A percentile compares a stretch with the other conserved stretches of the same genome.
phyloP scores from a whole-genome alignment of 2,329 filamentous ascomycete species.

The Plectosphaerella plurivora region DNA sequence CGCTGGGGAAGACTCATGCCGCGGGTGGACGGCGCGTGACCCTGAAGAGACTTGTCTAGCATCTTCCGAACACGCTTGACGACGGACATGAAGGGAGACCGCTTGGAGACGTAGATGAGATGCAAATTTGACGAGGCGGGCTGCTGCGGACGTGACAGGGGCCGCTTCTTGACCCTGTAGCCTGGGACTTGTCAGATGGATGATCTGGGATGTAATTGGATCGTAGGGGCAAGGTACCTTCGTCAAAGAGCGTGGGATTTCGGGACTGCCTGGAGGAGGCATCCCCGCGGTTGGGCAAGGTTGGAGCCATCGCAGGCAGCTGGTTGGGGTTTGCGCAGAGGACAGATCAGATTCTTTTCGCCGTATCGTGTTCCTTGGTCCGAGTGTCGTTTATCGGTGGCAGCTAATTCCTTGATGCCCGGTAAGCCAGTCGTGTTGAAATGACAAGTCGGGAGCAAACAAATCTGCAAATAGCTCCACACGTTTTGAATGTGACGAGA shows the following conservation, averaged over 20 bases:
- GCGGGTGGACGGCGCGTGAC: slow-evolving; percentile 41
- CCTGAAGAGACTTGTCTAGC: slow-evolving; percentile 47
- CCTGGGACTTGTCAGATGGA: slow-evolving; percentile 25
- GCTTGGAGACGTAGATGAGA: slow-evolving; percentile 60
- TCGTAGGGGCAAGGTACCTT: background rate
- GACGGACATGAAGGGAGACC: slow-evolving; percentile 63
- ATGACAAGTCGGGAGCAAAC: too few relatives aligned
- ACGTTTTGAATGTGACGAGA: too few relatives aligned
- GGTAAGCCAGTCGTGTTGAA: too few relatives aligned
- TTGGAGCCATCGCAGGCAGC: slow-evolving; percentile 12
- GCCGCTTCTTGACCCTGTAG: slow-evolving; percentile 44
- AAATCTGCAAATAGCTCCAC: too few relatives aligned
- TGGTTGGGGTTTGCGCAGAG: background rate
- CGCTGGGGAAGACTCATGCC: slow-evolving; percentile 40
- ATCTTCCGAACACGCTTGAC: slow-evolving; percentile 62
- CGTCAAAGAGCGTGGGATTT: slow-evolving; percentile 3
- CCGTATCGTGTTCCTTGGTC: too few relatives aligned
- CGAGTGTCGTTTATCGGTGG: too few relatives aligned
- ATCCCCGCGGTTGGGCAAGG: background rate
- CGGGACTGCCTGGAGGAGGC: background rate
- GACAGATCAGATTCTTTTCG: background rate
- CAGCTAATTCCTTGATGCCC: too few relatives aligned
- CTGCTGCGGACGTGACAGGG: slow-evolving; percentile 33
- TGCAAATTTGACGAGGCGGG: slow-evolving; percentile 37
- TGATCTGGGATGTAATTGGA: background rate